Evolutionary conservation across 495 filamentous ascomycete species (phyloP), one percentile per base, ranked within the genome.

Genomic region (Corynascus novoguineensis): DNA sequence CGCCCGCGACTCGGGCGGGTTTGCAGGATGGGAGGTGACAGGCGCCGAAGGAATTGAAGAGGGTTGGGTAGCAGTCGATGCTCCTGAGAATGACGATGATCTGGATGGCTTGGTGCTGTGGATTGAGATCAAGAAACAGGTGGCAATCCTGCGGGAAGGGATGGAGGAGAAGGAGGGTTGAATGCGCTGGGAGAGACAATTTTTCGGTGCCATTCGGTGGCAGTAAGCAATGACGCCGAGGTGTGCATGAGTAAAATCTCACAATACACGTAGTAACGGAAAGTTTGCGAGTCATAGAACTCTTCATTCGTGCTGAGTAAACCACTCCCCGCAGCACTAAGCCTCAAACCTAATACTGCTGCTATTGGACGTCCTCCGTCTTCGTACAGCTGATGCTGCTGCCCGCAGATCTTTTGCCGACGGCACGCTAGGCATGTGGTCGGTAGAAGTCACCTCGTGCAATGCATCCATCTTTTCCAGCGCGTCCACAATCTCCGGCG

Each of bases 81-180:
- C 57, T 6, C 35, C 41, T n/a, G 56, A 61, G 32, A 72, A 70
- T 28, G 58, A 57, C 3, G 69, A 67, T 21, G 67, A 74, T 27
- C 50, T 82, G 17, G 69, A 75, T n/a, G 68, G 73, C 11, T 69
- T 78, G 48, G 56, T 72, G 8, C 60, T 84, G 21, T 83, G 79
- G 80, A 65, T 70, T n/a, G 73, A 76, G 50, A 75, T 85, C 54
- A 78, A 81, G 71, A 79, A 75, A 55, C 80, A 85, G 58, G 71
- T 84, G 29, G 72, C 77, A 12, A 74, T 71, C 11, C 60, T 85
- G 46, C 74, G 78, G 27, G 74, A 76, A 57, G 78, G 83, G 27
- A 84, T 85, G 74, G 76, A 76, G 5, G 65, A 67, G 47, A 47
- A 59, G 53, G 52, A 27, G 17, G 27, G 17, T 5, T 17, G 19